Evolutionary conservation across 495 filamentous ascomycete genomes (phyloP), one percentile per base, ranked within the genome.

Genomic region (Stereocaulon alpinum): DNA sequence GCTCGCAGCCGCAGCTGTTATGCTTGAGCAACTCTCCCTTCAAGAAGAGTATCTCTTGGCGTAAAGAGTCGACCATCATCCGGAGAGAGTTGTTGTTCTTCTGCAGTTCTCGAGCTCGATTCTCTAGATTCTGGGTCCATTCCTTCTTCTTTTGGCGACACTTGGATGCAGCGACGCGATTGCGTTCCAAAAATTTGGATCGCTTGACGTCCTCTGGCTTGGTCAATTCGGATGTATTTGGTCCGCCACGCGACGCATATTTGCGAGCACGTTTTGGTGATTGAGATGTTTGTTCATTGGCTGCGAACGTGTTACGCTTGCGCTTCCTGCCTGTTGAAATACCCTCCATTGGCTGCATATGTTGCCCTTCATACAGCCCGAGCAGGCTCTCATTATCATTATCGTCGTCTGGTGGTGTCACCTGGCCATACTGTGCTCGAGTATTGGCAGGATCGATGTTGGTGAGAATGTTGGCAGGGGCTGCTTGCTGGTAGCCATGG

Each of bases 141-240:
- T 84, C 80, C 68, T 92, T 94, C 72, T 93, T 92, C 77, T 91
- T 92, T 68, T 86, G 82, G 3, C 90, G 82, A 67, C 89, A 94
- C 64, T 94, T 95, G 70, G 82, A 88, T 0, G 90, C 90, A 6
- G 90, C 90, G 5, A 91, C 68, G 5, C 90, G 82, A 66, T 95
- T 95, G 27, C 87, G 82, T 66, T 93, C 87, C 30, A 93, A 77
- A 67, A 88, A 83, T 60, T 74, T 68, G 30, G 58, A 62, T 7
- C 66, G 66, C 32, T 62, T 59, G 11, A 55, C 55, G 7, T 68
- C 63, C 34, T 65, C 66, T 12, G 55, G 58, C 18, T 61, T 60
- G 7, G 40, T 61, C n/a, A 45, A 40, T 3, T 61, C 61, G 2
- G 30, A n/a, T 4, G 52, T 15, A 15, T 45, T 43, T 2, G 61